A percentile compares a stretch with the other conserved stretches of the same genome.
Evolutionary conservation across 129 eudicot genomes (phyloP).

Genomic region (Silybum marianum): DNA sequence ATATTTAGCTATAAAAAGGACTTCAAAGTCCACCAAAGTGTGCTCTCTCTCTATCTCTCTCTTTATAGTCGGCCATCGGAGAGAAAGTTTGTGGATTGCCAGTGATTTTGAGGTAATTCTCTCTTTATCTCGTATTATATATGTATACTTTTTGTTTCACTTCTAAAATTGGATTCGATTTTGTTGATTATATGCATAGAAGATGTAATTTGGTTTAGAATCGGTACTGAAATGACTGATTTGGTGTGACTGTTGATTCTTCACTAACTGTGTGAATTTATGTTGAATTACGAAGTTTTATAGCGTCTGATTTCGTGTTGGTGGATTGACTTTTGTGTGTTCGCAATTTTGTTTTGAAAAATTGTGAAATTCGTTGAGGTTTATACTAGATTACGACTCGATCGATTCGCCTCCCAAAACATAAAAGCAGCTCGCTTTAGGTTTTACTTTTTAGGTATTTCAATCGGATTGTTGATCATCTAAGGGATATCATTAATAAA

Average conservation of each 20-base stretch:
- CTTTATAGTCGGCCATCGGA: not conserved
- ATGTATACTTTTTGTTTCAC: not conserved
- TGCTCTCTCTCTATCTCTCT: slow-evolving; percentile 2
- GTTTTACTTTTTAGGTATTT: slow-evolving; percentile 5
- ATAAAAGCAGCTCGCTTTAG: not conserved
- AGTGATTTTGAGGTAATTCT: slow-evolving; percentile 22
- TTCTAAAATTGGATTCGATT: not conserved
- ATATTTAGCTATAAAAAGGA: slow-evolving; percentile 28
- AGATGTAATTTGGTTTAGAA: slow-evolving; percentile 1
- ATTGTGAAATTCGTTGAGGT: slow-evolving; percentile 14
- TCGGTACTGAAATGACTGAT: slow-evolving; percentile 11
- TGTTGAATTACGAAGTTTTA: slow-evolving; percentile 14
- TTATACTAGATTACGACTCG: not conserved
- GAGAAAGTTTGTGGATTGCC: slow-evolving; percentile 9
- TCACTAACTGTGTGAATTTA: not conserved
- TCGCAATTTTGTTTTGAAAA: not conserved
- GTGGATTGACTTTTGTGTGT: slow-evolving; percentile 18
- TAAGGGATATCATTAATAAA: not conserved
- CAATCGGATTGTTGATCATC: slow-evolving; percentile 18
- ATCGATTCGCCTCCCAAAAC: not conserved
- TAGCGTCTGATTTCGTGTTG: slow-evolving; percentile 8
- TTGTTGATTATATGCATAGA: not conserved
- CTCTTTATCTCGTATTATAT: not conserved
- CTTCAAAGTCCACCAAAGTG: slow-evolving; percentile 27
- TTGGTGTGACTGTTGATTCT: not conserved